Base-by-base conservation (phyloP, 2,329 filamentous ascomycete species). In the Fusarium napiforme region DNA sequence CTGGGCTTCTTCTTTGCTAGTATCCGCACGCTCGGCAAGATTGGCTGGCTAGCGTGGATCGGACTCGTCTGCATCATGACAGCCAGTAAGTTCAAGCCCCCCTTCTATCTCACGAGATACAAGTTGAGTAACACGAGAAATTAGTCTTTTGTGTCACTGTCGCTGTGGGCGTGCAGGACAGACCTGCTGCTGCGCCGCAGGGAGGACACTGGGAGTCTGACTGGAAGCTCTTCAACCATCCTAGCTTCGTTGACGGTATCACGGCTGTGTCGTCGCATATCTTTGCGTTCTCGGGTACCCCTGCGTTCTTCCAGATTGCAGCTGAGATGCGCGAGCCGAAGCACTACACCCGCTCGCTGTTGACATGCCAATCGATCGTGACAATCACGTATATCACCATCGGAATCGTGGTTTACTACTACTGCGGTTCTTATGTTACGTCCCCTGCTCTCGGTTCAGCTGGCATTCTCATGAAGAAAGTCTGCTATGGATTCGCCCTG, bases 381-480 rank as follows among this genome's bases (percentile, higher is more conserved):
- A 75, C 80, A 9, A 36, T 80, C 15, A 81, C 79, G 4, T 83
- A 83, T 34, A 64, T 79, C 26, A 65, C 77, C 2, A 78, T 84
- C 4, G 78, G 78, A 16, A 73, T 80, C 4, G 83, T 86, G 1
- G 81, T 87, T 5, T 87, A 86, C 77, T 83, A 82, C 57, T 86
- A 79, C 69, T 85, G 83, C 67, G 85, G 85, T 0, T 83, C 82
- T 0, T 85, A 82, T 61, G 83, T 87, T 7, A 82, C 84, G 0
- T 85, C 84, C 0, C 85, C 85, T 0, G 83, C 85, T 4, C 80
- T 87, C 3, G 85, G 84, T 2, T 85, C 83, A 26, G 85, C 84
- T 2, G 85, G 85, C 2, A 11, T 53, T 1, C 60, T 76, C 1
- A 79, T 85, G 61, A 86, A 86, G 78, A 86, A 83, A 66, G 77